Evolutionary conservation across 257 asterid genomes (phyloP), one percentile per base, ranked within the genome.

Genomic region (Nicotiana paniculata): DNA sequence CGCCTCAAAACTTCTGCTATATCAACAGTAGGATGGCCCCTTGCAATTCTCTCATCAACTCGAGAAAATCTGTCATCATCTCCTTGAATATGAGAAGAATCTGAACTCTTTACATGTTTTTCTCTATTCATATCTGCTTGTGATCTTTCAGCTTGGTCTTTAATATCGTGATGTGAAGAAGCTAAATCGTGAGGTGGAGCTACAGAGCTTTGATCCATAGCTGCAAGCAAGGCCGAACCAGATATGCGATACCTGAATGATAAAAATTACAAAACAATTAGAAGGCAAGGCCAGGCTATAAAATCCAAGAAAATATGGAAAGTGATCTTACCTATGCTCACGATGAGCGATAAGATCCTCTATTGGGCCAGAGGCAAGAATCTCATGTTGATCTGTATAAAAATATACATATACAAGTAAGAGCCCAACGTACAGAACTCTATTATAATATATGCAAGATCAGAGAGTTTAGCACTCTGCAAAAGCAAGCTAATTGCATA

Each of bases 261-360:
- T 64, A 83, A 84, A 80, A 64, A 76, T 84, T 65, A 69, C 81
- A 24, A 16, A 61, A 79, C 66, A 48, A 7, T 3, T 64, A 5
- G 59, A 57, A 53, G 65, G 53, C 51, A 32, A 9, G 18, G 72
- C 33, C 69, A 6, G 61, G 43, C 17, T 48, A 13, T 58, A 58
- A 57, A 82, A 67, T 48, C 78, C 57, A 48, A 69, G 51, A 79
- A 59, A 51, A 46, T 15, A 48, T 76, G 26, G 78, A 69, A 63
- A 35, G 57, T 65, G 67, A 70, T 80, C 83, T 82, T 89, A 95
- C 99, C 99, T 91, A 86, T 96, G 99, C 87, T 96, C 99, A 7
- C 98, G 98, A 85, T 96, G 99, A 89, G 99, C 97, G 79, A 96
- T 96, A 88, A 96, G 98, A 91, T 96, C 99, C 92, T 96, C 99